Conservation (phyloP, 768 basidiomycete genomes). For the Pisolithus sp. region DNA sequence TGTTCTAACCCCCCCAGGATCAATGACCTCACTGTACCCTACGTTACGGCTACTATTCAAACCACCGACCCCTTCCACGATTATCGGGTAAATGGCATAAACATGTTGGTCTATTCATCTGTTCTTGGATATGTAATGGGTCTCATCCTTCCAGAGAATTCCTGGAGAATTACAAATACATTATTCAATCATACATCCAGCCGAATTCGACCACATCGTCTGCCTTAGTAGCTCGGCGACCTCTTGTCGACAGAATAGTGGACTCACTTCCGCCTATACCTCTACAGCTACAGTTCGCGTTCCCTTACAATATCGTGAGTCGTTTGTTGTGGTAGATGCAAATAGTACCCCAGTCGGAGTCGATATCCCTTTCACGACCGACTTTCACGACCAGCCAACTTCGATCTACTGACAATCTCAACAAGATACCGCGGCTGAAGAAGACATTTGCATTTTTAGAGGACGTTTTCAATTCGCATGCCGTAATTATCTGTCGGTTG, state of each 20-base stretch:
- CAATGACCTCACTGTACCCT: conserved; percentile 78
- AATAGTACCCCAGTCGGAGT: neutral
- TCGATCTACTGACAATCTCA: conserved; percentile 52
- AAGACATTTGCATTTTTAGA: conserved; percentile 67
- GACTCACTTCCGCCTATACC: conserved; percentile 44
- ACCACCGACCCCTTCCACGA: conserved; percentile 58
- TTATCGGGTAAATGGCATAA: conserved; percentile 48
- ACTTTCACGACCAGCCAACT: conserved; percentile 49
- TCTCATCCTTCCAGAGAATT: conserved; percentile 37
- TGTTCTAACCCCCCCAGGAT: conserved; percentile 34
- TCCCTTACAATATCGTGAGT: conserved; percentile 70
- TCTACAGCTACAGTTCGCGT: conserved; percentile 49
- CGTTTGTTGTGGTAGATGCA: neutral
- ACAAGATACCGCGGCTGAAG: conserved; percentile 58
- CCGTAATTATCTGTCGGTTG: conserved; percentile 64
- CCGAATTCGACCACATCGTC: conserved; percentile 40
- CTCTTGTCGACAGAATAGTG: conserved; percentile 41
- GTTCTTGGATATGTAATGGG: conserved; percentile 1
- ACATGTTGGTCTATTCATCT: conserved; percentile 41
- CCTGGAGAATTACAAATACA: conserved; percentile 47
- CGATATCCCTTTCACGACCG: neutral
- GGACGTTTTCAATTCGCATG: conserved; percentile 59
- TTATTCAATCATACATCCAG: conserved; percentile 49
- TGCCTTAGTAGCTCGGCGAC: conserved; percentile 35
- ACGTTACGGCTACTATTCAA: conserved; percentile 71